Evolutionary conservation across 192 early-diverging fungal genomes (phyloP).

Genomic region (Coemansia sp.): DNA sequence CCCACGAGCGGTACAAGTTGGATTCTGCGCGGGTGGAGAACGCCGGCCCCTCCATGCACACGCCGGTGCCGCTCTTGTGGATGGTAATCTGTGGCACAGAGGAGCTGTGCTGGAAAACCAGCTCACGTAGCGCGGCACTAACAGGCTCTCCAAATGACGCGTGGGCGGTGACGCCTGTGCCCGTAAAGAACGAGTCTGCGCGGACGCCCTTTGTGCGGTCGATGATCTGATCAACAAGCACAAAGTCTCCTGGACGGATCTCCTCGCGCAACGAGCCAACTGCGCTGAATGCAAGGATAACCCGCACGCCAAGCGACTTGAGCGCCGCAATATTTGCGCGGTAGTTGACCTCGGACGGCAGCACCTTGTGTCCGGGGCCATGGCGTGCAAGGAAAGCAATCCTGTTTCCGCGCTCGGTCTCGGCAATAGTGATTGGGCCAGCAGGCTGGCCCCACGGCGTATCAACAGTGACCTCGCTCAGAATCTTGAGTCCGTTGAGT

Average conservation of each 20-base stretch:
- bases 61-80: constrained; percentile 80
- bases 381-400: constrained; percentile 98
- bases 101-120: constrained; percentile 66
- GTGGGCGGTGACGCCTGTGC: constrained; percentile 88
- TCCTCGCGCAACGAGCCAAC: constrained; percentile 95
- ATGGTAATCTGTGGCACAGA: constrained; percentile 56
- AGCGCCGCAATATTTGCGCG: constrained; percentile 98
- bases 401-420: constrained; percentile 68
- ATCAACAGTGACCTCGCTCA: constrained; percentile 81
- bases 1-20: constrained; percentile 93
- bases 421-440: constrained; percentile 81
- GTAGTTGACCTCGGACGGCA: constrained; percentile 87
- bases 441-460: constrained; percentile 93
- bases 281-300: constrained; percentile 94
- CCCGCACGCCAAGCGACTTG: constrained; percentile 90
- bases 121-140: constrained; percentile 67
- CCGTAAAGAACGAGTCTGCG: constrained; percentile 90
- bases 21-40: constrained; percentile 99
- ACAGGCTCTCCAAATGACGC: constrained; percentile 95
- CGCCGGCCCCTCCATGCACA: constrained; percentile 98
- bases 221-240: constrained; percentile 91
- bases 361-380: constrained; percentile 84
- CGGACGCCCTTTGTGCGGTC: constrained; percentile 98
- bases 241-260: constrained; percentile 92
- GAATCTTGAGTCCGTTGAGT: constrained; percentile 75